phyloP scores from a whole-genome alignment of 768 basidiomycete species.

The Daedalea quercina region DNA sequence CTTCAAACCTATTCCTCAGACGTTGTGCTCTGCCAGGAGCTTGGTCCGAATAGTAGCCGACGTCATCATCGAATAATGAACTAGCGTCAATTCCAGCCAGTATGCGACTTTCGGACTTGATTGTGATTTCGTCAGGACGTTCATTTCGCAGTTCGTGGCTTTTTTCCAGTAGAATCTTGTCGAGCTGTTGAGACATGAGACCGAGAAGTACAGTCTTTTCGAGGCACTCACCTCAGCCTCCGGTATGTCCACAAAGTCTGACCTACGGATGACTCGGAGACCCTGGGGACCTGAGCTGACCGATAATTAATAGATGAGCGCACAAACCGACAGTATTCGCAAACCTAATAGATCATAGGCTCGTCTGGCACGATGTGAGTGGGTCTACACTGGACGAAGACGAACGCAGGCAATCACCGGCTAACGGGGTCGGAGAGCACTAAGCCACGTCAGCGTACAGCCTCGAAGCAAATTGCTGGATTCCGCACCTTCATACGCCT shows the following conservation, averaged over 20 bases:
- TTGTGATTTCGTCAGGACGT: conserved; percentile 29
- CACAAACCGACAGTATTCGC: conserved; percentile 1
- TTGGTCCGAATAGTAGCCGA: conserved; percentile 21
- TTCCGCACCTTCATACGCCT: conserved; percentile 69
- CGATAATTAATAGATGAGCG: conserved; percentile 2
- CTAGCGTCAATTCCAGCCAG: conserved; percentile 43
- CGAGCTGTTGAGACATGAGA: conserved; percentile 31
- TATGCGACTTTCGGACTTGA: conserved; percentile 40
- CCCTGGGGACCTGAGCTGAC: conserved; percentile 18
- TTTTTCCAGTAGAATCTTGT: conserved; percentile 33
- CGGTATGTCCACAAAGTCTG: conserved; percentile 9
- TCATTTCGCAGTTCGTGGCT: conserved; percentile 30
- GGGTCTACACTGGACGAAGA: conserved; percentile 6
- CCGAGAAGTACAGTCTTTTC: not conserved
- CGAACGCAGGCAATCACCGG: conserved; percentile 35
- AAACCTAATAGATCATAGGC: conserved; percentile 73
- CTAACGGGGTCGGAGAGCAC: conserved; percentile 70
- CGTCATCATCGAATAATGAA: conserved; percentile 35
- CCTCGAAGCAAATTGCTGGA: not conserved
- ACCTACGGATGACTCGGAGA: conserved; percentile 7
- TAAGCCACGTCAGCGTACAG: not conserved
- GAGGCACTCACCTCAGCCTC: conserved; percentile 5
- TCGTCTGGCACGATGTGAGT: conserved; percentile 33
- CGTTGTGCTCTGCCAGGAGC: not conserved
- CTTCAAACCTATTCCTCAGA: not conserved